Evolutionary conservation across 805 yeast genomes (phyloP).

Genomic region (Lipomyces yamanashiensis): DNA sequence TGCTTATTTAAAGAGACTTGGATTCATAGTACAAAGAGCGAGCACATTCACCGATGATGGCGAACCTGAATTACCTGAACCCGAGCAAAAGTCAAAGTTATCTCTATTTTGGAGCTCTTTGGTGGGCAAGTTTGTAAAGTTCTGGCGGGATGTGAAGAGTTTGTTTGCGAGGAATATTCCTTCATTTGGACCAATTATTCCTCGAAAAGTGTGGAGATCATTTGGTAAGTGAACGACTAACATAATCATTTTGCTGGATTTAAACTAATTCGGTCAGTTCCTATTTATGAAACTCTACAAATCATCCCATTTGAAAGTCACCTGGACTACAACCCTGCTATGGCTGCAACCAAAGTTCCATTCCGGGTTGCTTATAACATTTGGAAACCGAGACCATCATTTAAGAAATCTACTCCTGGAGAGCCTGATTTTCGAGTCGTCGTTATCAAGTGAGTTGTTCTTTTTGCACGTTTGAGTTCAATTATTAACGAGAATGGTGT

Average conservation of each 20-base stretch:
- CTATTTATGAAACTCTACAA: constrained; percentile 38
- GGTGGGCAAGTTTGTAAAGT: neutral
- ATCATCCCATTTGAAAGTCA: constrained; percentile 38
- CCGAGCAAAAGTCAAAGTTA: neutral
- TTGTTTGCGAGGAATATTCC: constrained; percentile 17
- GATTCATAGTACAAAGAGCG: constrained; percentile 63
- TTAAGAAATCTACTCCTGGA: constrained; percentile 68
- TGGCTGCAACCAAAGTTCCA: constrained; percentile 29
- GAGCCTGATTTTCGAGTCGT: constrained; percentile 77
- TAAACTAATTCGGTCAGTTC: constrained; percentile 6
- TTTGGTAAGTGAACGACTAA: constrained; percentile 18
- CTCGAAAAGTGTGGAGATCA: constrained; percentile 28
- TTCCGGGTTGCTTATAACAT: constrained; percentile 60
- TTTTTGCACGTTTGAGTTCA: neutral
- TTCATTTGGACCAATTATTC: constrained; percentile 31
- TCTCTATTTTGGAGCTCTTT: constrained; percentile 1
- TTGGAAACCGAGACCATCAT: constrained; percentile 78
- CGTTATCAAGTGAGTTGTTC: constrained; percentile 51
- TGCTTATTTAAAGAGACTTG: constrained; percentile 74
- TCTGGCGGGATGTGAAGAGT: neutral
- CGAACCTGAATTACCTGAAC: constrained; percentile 11
- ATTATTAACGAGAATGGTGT: neutral
- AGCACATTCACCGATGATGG: constrained; percentile 22
- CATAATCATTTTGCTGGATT: neutral
- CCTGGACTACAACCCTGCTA: neutral